Evolutionary conservation across 2,329 filamentous ascomycete genomes (phyloP).

Genomic region (Colletotrichum ledebouriae): DNA sequence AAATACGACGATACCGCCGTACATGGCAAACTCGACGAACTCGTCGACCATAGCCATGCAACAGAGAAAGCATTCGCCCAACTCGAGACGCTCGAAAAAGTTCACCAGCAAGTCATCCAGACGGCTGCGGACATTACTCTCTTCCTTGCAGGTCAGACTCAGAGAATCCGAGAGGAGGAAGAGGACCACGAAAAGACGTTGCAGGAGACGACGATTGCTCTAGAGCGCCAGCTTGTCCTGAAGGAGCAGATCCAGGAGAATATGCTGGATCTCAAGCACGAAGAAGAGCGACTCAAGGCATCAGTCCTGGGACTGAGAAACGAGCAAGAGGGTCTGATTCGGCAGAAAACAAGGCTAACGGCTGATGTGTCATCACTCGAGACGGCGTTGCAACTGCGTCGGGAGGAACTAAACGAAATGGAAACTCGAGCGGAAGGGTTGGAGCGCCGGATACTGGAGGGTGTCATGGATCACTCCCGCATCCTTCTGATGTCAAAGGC

Average conservation of each 20-base stretch:
- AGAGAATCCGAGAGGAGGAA: conserved; percentile 80
- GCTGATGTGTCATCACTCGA: conserved; percentile 93
- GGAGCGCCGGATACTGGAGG: conserved; percentile 93
- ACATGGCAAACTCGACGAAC: conserved; percentile 50
- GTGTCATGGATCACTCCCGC: conserved; percentile 95
- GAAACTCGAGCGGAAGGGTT: conserved; percentile 88
- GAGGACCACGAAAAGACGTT: conserved; percentile 84
- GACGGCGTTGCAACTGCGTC: conserved; percentile 87
- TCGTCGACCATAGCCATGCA: conserved; percentile 74
- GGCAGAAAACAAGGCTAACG: conserved; percentile 83
- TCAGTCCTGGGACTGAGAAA: conserved; percentile 70
- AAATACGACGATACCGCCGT: conserved; percentile 47
- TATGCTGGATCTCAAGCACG: conserved; percentile 63
- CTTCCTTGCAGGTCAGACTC: conserved; percentile 83
- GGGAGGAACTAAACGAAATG: conserved; percentile 93
- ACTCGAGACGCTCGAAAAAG: conserved; percentile 86
- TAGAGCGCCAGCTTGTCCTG: conserved; percentile 80
- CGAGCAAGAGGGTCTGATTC: conserved; percentile 81
- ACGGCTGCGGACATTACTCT: conserved; percentile 87
- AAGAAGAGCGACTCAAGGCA: conserved; percentile 66
- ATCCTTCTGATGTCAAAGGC: conserved; percentile 85
- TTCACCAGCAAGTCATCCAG: conserved; percentile 87
- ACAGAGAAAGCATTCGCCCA: conserved; percentile 79
- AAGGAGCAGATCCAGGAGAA: conserved; percentile 72
- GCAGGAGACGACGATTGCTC: conserved; percentile 82